These are phyloP conservation scores for Aspergillus neotritici DNA, from an alignment of 2,329 filamentous ascomycete genomes.

Conservation along the genomic window DNA sequence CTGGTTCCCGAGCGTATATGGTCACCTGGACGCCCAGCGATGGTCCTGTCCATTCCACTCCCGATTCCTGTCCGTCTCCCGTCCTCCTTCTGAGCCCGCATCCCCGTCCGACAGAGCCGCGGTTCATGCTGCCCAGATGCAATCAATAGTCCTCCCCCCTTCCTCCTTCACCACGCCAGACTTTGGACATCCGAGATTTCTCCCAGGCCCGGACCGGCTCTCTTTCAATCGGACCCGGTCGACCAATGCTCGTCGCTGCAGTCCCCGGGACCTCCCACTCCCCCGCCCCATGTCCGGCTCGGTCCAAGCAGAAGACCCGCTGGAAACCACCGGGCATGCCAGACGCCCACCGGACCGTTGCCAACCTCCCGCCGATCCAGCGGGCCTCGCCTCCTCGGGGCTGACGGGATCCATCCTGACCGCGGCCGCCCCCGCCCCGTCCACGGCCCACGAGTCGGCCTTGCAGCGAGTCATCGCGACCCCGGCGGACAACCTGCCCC, in stretches of 20 bases:
- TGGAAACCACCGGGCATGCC: constrained; percentile 33
- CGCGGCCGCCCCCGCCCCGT: constrained; percentile 13
- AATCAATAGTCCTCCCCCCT: constrained; percentile 38
- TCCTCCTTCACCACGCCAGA: constrained; percentile 33
- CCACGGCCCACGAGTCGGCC: constrained; percentile 10
- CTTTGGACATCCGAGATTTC: constrained; percentile 33
- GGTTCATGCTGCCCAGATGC: constrained; percentile 28
- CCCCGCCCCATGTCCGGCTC: constrained; percentile 43
- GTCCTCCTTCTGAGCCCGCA: constrained; percentile 21
- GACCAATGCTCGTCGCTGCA: constrained; percentile 35
- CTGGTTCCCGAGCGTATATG: constrained; percentile 23
- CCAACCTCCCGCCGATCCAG: constrained; percentile 12
- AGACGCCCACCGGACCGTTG: constrained; percentile 21
- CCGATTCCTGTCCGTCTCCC: constrained; percentile 15
- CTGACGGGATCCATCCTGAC: constrained; percentile 9
- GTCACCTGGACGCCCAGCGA: too few relatives aligned
- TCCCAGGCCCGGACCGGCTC: constrained; percentile 30
- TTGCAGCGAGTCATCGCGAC: constrained; percentile 12
- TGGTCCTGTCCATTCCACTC: constrained; percentile 16
- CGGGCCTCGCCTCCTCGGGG: constrained; percentile 7
- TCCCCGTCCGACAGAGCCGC: constrained; percentile 7
- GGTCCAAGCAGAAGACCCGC: constrained; percentile 33
- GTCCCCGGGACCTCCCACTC: constrained; percentile 35
- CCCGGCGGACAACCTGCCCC: constrained; percentile 12
- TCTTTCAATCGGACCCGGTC: constrained; percentile 30